phyloP scores from a whole-genome alignment of 2,329 filamentous ascomycete species.

The Penicillium sp. region DNA sequence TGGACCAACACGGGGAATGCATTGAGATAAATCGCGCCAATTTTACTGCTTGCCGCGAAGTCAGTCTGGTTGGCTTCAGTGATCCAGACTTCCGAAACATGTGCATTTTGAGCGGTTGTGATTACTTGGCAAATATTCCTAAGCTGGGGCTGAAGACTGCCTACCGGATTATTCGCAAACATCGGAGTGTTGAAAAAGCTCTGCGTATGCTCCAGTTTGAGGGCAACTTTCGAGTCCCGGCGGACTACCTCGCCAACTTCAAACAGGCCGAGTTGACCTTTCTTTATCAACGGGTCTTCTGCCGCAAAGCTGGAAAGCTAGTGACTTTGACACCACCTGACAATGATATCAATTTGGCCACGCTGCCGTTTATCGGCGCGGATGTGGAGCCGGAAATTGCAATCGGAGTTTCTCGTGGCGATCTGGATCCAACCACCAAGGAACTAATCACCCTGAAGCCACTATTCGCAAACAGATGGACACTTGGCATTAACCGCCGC shows the following conservation, averaged over 20 bases:
- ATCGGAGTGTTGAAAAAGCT: conserved; percentile 81
- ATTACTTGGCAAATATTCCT: conserved; percentile 84
- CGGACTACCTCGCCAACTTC: conserved; percentile 77
- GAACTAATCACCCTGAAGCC: conserved; percentile 50
- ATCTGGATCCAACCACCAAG: conserved; percentile 89
- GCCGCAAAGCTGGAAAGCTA: conserved; percentile 66
- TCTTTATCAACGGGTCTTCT: conserved; percentile 91
- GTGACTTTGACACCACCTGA: conserved; percentile 72
- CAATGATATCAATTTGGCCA: conserved; percentile 60
- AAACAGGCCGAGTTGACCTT: conserved; percentile 88
- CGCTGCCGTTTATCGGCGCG: conserved; percentile 78
- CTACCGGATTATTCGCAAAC: conserved; percentile 82
- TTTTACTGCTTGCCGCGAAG: conserved; percentile 82
- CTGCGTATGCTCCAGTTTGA: conserved; percentile 84
- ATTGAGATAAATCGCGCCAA: conserved; percentile 86
- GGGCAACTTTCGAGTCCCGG: conserved; percentile 75
- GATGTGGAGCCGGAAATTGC: conserved; percentile 68
- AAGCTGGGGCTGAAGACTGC: conserved; percentile 91
- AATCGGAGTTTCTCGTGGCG: conserved; percentile 70
- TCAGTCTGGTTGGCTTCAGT: conserved; percentile 87
- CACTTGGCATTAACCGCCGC: conserved; percentile 36
- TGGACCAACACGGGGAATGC: conserved; percentile 90
- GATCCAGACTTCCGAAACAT: conserved; percentile 89
- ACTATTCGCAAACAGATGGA: conserved; percentile 30
- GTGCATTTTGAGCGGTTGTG: conserved; percentile 94